Evolutionary conservation across 2,329 filamentous ascomycete genomes (phyloP).

Genomic region (Cryphonectria naterciae): DNA sequence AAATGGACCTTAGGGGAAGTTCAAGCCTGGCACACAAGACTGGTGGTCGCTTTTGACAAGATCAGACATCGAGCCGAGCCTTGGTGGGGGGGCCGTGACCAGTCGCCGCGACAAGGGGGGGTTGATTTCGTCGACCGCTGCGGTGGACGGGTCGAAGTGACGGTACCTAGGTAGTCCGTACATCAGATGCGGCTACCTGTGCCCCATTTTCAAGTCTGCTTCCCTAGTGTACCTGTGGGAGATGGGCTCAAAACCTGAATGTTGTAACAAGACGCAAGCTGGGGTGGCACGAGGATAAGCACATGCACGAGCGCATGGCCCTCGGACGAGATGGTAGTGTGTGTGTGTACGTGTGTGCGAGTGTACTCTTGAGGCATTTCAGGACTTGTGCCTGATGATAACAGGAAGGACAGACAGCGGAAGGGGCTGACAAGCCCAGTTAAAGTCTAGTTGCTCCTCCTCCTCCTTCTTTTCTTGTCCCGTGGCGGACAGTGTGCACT

Average conservation of each 20-base stretch:
- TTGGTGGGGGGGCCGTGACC: not conserved
- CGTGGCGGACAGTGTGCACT: not conserved
- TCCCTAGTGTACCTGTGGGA: not conserved
- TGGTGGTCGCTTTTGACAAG: not conserved
- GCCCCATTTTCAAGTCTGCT: not conserved
- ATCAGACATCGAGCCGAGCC: not conserved
- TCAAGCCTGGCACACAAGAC: not conserved
- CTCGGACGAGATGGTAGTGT: not conserved
- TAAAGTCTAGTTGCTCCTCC: not conserved
- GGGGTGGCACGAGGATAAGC: not conserved
- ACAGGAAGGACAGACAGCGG: not conserved
- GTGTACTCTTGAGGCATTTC: not conserved
- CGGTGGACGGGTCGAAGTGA: not conserved
- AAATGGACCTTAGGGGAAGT: not conserved
- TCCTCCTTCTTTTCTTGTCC: too few relatives aligned
- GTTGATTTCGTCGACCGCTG: not conserved
- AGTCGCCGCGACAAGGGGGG: not conserved
- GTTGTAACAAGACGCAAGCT: not conserved
- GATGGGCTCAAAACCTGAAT: not conserved
- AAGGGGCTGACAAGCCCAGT: not conserved
- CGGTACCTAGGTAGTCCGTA: not conserved
- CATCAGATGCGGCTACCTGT: constrained; percentile 2
- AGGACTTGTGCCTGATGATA: not conserved
- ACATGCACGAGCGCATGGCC: constrained; percentile 5
- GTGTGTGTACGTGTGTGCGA: not conserved